Base-by-base conservation (phyloP, 2,329 filamentous ascomycete genomes). In the Colletotrichum euphorbiae region DNA sequence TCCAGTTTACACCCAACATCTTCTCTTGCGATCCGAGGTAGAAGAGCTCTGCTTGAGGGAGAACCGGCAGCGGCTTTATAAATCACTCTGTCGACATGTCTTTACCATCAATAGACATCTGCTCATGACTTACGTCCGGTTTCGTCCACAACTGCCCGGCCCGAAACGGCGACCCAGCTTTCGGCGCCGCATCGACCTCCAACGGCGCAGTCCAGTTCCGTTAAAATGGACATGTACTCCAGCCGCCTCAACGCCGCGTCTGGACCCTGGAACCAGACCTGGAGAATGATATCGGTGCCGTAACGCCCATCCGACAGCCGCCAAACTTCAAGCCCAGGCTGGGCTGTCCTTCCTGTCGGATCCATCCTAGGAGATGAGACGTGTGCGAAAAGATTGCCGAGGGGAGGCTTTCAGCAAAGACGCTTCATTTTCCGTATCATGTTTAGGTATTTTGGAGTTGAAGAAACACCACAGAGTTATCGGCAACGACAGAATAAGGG, bases 251-350 rank as follows among this genome's bases (percentile, higher is more conserved):
- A 15, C 19, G 24, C 17, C 21, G 43, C 19, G 6, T 62, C 62
- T 3, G 52, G 24, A n/a, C 62, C 62, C 17, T 67, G 67, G 11
- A 69, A 67, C 21, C 58, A 63, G 11, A 71, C 33, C n/a, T 61
- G 57, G 3, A 67, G 55, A 12, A 36, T 50, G 12, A 56, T 36
- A 33, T 71, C 69, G 46, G 40, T 28, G 7, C 58, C 62, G 19
- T 28, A 50, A 11, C 67, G 46, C 52, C 52, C 58, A 71, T 7
- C 69, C 69, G 8, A 56, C 43, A 6, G 62, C 67, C 4, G 61
- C 38, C 7, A 71, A 42, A 8, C 60, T 19, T 56, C 60, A 9
- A 62, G 50, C 4, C 48, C 60, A 3, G 60, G 40, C 42, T 62
- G 60, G 31, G 40, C 17, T 36, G 48, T n/a, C 24, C n/a, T 24